Evolutionary conservation across 164 flowering plant species (phyloP).

Genomic region (Tinospora cordifolia): DNA sequence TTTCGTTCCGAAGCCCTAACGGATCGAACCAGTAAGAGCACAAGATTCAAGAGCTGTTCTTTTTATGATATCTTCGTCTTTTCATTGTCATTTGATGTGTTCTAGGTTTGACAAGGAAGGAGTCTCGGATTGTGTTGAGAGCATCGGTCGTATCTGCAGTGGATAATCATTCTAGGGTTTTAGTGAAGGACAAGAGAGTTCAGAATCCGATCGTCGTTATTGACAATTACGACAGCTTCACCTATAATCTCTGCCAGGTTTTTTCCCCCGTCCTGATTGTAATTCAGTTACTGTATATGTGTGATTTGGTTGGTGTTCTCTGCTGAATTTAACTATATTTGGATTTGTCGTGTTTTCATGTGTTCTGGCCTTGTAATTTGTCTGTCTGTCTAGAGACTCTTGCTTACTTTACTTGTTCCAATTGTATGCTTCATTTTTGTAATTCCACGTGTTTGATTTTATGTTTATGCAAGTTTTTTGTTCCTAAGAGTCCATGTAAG

Average conservation of each 20-base stretch:
- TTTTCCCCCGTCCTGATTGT: neutral
- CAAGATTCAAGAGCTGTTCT: neutral
- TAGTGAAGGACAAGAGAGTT: constrained; percentile 11
- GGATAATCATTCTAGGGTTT: constrained; percentile 15
- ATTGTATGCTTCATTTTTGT: neutral
- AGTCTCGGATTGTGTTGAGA: constrained; percentile 6
- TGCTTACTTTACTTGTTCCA: neutral
- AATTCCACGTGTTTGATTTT: neutral
- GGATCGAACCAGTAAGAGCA: constrained; percentile 5
- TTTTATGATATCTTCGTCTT: neutral
- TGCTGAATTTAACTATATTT: neutral
- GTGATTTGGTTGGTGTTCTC: neutral
- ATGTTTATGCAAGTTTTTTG: neutral
- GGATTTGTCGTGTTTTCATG: neutral
- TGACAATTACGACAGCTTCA: constrained; percentile 95
- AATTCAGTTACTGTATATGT: neutral
- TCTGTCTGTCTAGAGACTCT: neutral
- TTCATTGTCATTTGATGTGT: neutral
- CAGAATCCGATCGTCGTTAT: constrained; percentile 65
- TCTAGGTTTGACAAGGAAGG: neutral
- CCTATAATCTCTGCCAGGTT: constrained; percentile 98
- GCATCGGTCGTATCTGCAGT: constrained; percentile 20
- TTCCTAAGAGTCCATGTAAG: too few relatives aligned
- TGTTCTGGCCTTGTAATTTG: neutral
- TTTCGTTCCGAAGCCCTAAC: constrained; percentile 3